Base-by-base conservation (phyloP, 1,284 basidiomycete species). In the Limonomyces culmigenus region DNA sequence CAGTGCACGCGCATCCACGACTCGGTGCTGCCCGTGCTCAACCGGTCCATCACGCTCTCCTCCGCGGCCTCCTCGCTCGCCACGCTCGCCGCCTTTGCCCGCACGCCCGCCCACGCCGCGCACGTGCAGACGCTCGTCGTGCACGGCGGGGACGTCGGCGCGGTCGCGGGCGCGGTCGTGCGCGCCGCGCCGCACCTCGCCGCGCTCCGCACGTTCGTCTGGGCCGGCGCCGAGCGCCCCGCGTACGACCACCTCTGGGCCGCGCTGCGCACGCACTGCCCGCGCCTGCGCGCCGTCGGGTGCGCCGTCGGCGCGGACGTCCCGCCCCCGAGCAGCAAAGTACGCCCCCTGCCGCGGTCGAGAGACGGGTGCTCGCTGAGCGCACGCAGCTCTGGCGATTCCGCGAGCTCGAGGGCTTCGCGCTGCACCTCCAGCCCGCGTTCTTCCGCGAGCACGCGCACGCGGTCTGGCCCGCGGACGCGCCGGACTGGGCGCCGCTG, bases 181-280 rank as follows among this genome's bases (percentile, higher is more conserved):
- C 47, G 56, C 15, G 58, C 61, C 4, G 65, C 68, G 18, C 56
- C 47, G 43, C 51, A 56, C 31, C 52, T 81, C 30, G 77, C 80
- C 38, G 73, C 72, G 15, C 58, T 81, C 33, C 56, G 60, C 20
- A 66, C 58, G 8, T 81, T 81, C 44, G 53, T 65, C 20, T 81
- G 77, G 77, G 71, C 73, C 41, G 73, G 65, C 3, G 70, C 75
- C 37, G 75, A 77, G 45, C 52, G 69, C 21, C 65, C 76, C 2
- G 66, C 62, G 25, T 58, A 68, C 41, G 78, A 81, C 42, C 69
- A 74, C 41, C 74, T 81, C 71, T 81, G 77, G 77, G 66, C 74
- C 41, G 67, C 70, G 38, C 56, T 81, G 43, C 65, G 74, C 25
- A 51, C 65, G 38, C 68, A 66, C 78, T 81, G 77, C 45, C 69